These are phyloP conservation scores for Vicia villosa DNA, from an alignment of 306 rosid species.

Conservation along the genomic window DNA sequence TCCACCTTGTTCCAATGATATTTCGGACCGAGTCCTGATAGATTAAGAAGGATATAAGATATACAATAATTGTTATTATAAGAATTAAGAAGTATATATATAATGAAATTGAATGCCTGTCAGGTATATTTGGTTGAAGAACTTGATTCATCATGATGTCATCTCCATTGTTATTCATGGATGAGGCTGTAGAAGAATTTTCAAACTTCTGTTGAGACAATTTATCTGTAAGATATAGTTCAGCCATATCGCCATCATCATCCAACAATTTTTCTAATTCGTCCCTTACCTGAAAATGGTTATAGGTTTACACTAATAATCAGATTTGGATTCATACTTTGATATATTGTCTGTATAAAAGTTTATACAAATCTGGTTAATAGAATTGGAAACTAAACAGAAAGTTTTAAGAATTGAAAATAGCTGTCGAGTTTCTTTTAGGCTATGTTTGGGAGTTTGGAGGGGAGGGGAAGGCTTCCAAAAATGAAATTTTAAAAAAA, in stretches of 20 bases:
- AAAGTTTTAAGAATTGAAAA: too few relatives aligned
- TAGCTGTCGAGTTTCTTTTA: too few relatives aligned
- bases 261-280: constrained; percentile 81
- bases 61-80: neutral
- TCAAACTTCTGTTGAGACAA: constrained; percentile 60
- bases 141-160: constrained; percentile 30
- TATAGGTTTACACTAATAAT: neutral
- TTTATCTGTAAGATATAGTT: constrained; percentile 82
- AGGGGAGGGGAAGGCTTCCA: too few relatives aligned
- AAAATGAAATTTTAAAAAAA: too few relatives aligned
- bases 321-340: too few relatives aligned
- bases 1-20: constrained; percentile 47
- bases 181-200: constrained; percentile 58
- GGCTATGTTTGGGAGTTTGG: too few relatives aligned
- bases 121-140: neutral
- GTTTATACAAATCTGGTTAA: too few relatives aligned
- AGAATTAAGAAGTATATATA: neutral
- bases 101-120: constrained; percentile 49
- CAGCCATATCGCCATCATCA: constrained; percentile 86
- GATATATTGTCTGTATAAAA: too few relatives aligned
- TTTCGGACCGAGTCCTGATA: constrained; percentile 51
- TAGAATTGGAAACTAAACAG: too few relatives aligned
- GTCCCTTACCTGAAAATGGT: constrained; percentile 59
- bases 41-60: neutral
- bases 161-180: constrained; percentile 51